Evolutionary conservation across 2,329 filamentous ascomycete species (phyloP).

Genomic region (Fusarium sp.): DNA sequence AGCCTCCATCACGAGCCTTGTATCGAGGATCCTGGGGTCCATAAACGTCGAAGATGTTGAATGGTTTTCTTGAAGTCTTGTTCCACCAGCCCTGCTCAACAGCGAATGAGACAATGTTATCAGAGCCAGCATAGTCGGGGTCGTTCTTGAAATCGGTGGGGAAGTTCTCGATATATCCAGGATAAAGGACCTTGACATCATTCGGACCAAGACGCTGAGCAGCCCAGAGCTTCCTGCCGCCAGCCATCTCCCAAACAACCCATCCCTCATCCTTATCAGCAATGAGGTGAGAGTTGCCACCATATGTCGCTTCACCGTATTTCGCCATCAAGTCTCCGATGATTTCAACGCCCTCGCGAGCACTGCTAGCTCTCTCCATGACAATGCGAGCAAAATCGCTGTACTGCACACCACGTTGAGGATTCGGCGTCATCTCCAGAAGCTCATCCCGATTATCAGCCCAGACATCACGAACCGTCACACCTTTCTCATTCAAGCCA

Average conservation of each 20-base stretch:
- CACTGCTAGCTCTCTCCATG: slow-evolving; percentile 33
- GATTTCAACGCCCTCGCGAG: slow-evolving; percentile 32
- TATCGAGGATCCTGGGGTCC: slow-evolving; percentile 33
- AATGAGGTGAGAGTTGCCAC: slow-evolving; percentile 36
- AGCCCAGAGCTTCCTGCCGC: slow-evolving; percentile 35
- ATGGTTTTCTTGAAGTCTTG: slow-evolving; percentile 21
- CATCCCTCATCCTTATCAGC: slow-evolving; percentile 37
- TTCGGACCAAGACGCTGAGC: slow-evolving; percentile 33
- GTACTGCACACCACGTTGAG: slow-evolving; percentile 34
- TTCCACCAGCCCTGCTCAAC: slow-evolving; percentile 38
- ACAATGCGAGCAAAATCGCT: slow-evolving; percentile 37
- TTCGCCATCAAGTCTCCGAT: slow-evolving; percentile 27
- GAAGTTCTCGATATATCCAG: slow-evolving; percentile 35
- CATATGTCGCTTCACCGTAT: slow-evolving; percentile 35
- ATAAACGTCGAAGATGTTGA: slow-evolving; percentile 36
- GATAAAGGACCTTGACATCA: slow-evolving; percentile 36
- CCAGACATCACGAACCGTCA: slow-evolving; percentile 36
- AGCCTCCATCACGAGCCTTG: slow-evolving; percentile 35
- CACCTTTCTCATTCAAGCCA: slow-evolving; percentile 35
- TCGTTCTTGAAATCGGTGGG: slow-evolving; percentile 18
- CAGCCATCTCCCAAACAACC: slow-evolving; percentile 39
- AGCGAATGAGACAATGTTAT: slow-evolving; percentile 36
- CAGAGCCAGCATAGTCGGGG: slow-evolving; percentile 25
- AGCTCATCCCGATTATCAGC: slow-evolving; percentile 36
- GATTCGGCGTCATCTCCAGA: slow-evolving; percentile 34